Conservation (phyloP, 2,329 filamentous ascomycete genomes). For the Fusarium gaditjirri region DNA sequence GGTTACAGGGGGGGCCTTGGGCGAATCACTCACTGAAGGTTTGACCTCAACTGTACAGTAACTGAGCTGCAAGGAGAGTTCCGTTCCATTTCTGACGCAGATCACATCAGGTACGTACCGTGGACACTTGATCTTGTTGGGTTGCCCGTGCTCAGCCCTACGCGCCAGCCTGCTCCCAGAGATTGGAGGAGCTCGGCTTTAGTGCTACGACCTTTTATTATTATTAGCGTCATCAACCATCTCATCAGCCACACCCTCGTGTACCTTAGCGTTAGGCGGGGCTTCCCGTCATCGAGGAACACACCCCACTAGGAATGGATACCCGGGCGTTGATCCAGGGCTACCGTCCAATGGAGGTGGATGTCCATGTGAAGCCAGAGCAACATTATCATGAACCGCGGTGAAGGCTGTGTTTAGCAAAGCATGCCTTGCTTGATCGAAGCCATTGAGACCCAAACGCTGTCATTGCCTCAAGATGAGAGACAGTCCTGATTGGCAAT, state of each 20-base stretch:
- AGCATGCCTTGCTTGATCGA: neutral
- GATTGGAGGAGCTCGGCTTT: slow-evolving; percentile 26
- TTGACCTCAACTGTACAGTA: neutral
- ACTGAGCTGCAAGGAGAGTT: slow-evolving; percentile 22
- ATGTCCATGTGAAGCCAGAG: neutral
- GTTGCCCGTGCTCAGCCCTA: slow-evolving; percentile 46
- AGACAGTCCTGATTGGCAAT: neutral
- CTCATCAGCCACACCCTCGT: slow-evolving; percentile 41
- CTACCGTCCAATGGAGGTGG: neutral
- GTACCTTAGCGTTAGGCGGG: slow-evolving; percentile 25
- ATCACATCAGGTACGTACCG: slow-evolving; percentile 14
- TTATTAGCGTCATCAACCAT: slow-evolving; percentile 43
- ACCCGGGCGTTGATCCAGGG: neutral
- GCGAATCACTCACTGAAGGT: neutral
- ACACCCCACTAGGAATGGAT: slow-evolving; percentile 28
- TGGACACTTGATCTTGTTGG: neutral
- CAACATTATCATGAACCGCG: slow-evolving; percentile 27
- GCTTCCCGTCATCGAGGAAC: slow-evolving; percentile 40
- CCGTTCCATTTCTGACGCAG: slow-evolving; percentile 18
- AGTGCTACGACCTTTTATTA: slow-evolving; percentile 40
- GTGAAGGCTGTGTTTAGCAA: slow-evolving; percentile 36
- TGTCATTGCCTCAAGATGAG: neutral
- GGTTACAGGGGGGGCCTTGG: slow-evolving; percentile 15
- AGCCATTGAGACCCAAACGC: neutral
- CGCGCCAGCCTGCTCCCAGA: slow-evolving; percentile 33